Percentiles rank a stretch among this genome's conserved stretches.
Conservation (phyloP, 2,329 filamentous ascomycete genomes). For the Ophiostoma novo-ulmi region DNA sequence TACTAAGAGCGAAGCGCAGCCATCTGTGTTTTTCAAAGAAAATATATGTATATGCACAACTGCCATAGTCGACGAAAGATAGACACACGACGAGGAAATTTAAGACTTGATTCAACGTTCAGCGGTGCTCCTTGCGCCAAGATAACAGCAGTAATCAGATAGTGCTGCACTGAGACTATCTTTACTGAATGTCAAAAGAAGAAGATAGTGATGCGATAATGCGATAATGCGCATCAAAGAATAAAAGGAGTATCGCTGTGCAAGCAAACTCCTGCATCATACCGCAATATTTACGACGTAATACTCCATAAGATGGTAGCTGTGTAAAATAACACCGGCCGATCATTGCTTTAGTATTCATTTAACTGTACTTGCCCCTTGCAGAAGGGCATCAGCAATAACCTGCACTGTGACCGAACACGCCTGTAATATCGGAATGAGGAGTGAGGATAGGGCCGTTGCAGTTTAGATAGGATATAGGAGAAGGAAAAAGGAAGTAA, state of each 20-base stretch:
- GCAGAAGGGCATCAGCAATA: constrained; percentile 18
- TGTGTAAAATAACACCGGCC: not conserved
- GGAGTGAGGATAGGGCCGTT: not conserved
- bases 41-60: not conserved
- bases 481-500: not conserved
- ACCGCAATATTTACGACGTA: not conserved
- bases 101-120: not conserved
- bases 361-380: constrained; percentile 20
- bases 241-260: not conserved
- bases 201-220: not conserved
- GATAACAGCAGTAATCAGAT: not conserved
- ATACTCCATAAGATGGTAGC: not conserved
- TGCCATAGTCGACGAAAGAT: not conserved
- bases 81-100: not conserved
- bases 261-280: constrained; percentile 1
- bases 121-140: not conserved
- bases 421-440: not conserved
- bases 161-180: not conserved
- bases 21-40: not conserved
- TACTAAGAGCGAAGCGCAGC: not conserved
- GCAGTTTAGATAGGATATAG: too few species aligned
- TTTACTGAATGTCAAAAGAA: not conserved
- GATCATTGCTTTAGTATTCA: constrained; percentile 4
- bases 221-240: not conserved
- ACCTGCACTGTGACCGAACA: constrained; percentile 9